Base-by-base conservation (phyloP, 352 stramenopile species). In the Phytophthora parvispora region DNA sequence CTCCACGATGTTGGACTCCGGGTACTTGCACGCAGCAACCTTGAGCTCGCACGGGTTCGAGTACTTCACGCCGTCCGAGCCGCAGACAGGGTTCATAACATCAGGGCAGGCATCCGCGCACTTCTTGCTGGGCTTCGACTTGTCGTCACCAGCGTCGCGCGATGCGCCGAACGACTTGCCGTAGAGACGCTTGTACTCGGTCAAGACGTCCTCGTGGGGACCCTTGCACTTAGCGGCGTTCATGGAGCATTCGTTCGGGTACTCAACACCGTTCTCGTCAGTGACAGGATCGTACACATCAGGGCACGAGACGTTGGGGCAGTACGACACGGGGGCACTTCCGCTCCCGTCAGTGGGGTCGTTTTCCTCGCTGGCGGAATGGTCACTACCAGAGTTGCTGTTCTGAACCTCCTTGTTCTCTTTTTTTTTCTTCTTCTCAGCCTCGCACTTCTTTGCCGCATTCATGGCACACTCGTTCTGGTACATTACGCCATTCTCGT, bases 181-280 rank as follows among this genome's bases (percentile, higher is more conserved):
- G n/a, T 65, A 56, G 3, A 62, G 18, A 12, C 49, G 40, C 40
- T 73, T 62, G 50, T 61, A 67, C 36, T 63, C 42, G 1, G 57
- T 59, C 52, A 73, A 54, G 13, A 55, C 31, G 57, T 76, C 61
- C 45, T 69, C 50, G 8, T 50, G 63, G 13, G 42, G 40, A 16
- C 75, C 66, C 40, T 72, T 77, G 61, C 80, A 88, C 27, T 75
- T 63, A 0, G 64, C 64, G 40, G 64, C 68, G 6, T 60, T 31
- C 51, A 85, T 69, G 25, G 65, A 56, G 45, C 77, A 86, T 36
- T 53, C 38, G 54, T 81, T 86, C 16, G 62, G 27, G 64, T 86
- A 86, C 8, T 31, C 71, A 10, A 61, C 47, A 16, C 75, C 75
- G 28, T 86, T 64, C 24, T 77, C 71, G 13, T 77, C 73, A 24